Percentiles rank a stretch among this genome's conserved stretches.
Conservation (phyloP, 345 rosid species). For the Eutrema yunnanense region DNA sequence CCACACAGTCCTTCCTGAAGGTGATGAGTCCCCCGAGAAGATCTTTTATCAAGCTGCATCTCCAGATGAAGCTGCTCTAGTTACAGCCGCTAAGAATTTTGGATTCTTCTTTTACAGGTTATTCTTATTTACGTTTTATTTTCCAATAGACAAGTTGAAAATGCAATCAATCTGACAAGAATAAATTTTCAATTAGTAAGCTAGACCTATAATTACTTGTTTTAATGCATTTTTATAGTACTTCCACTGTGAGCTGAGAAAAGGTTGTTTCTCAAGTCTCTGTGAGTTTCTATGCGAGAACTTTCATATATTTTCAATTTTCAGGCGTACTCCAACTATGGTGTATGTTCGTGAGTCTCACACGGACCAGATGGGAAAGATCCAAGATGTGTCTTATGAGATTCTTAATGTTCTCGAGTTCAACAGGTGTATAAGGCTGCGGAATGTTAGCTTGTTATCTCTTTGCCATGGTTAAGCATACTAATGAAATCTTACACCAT, state of each 20-base stretch:
- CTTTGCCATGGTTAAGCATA: neutral
- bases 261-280: slow-evolving; percentile 4
- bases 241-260: neutral
- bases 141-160: slow-evolving; percentile 1
- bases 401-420: slow-evolving; percentile 95
- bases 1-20: slow-evolving; percentile 99
- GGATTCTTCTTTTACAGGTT: slow-evolving; percentile 97
- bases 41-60: slow-evolving; percentile 98
- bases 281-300: slow-evolving; percentile 21
- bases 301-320: slow-evolving; percentile 31
- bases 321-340: slow-evolving; percentile 88
- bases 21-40: slow-evolving; percentile 93
- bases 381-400: slow-evolving; percentile 74
- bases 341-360: slow-evolving; percentile 94
- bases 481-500: neutral
- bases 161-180: neutral
- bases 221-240: neutral
- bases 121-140: neutral
- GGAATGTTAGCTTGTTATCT: neutral
- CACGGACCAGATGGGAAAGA: slow-evolving; percentile 85
- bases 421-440: slow-evolving; percentile 53
- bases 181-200: neutral
- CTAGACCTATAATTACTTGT: neutral
- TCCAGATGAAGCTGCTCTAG: slow-evolving; percentile 99
- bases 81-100: slow-evolving; percentile 93